Conservation (phyloP, 345 rosid species). For the Jatropha curcas region DNA sequence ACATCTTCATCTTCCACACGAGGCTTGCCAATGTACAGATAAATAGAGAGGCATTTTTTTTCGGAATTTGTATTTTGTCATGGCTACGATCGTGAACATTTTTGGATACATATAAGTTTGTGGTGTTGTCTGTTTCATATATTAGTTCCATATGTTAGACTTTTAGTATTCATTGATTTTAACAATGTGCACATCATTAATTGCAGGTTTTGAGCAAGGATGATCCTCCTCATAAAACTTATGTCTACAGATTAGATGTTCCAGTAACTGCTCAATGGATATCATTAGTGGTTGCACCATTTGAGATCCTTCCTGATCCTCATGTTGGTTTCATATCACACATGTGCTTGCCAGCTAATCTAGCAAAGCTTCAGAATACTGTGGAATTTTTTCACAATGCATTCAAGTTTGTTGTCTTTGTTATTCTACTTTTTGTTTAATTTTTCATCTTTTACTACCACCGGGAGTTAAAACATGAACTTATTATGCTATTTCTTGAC, state of each 20-base stretch:
- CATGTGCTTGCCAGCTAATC: conserved; percentile 66
- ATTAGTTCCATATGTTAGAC: not conserved
- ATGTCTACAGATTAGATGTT: conserved; percentile 76
- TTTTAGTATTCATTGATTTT: conserved; percentile 7
- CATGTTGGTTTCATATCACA: conserved; percentile 66
- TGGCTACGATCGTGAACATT: not conserved
- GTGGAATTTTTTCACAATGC: conserved; percentile 84
- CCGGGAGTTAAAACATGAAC: not conserved
- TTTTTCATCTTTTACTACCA: not conserved
- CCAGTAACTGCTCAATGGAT: conserved; percentile 83
- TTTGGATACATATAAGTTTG: not conserved
- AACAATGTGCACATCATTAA: not conserved
- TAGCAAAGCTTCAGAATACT: conserved; percentile 67
- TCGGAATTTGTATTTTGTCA: not conserved
- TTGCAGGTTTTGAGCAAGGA: conserved; percentile 85
- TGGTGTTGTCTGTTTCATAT: not conserved
- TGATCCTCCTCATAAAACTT: conserved; percentile 83
- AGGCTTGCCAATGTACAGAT: conserved; percentile 6
- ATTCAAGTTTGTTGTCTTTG: conserved; percentile 60
- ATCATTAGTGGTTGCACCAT: conserved; percentile 86
- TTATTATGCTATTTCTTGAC: conserved; percentile 18
- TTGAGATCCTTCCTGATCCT: conserved; percentile 78
- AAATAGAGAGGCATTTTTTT: not conserved
- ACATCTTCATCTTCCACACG: not conserved
- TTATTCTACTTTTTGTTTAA: conserved; percentile 9